Conservation (phyloP, 164 flowering plant species). For the Nymphaea colorata region DNA sequence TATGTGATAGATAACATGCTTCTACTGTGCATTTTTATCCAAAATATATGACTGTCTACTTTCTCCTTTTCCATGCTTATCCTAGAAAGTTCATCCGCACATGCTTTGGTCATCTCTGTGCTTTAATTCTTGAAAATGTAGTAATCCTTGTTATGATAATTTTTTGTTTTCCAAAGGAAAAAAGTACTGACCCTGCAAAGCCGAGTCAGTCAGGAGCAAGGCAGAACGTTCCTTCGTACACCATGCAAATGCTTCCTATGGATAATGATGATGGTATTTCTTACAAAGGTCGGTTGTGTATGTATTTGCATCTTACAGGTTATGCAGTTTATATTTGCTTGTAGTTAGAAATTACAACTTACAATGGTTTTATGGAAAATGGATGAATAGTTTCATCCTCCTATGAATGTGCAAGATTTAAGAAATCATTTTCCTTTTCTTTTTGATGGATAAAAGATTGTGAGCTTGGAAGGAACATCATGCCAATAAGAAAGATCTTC, state of each 20-base stretch:
- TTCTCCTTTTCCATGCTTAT: background rate
- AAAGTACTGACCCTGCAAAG: slow-evolving; percentile 41
- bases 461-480: background rate
- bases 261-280: slow-evolving; percentile 73
- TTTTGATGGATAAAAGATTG: no score
- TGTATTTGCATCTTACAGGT: background rate
- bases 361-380: no score
- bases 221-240: slow-evolving; percentile 47
- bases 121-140: background rate
- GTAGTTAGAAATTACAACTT: no score
- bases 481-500: background rate
- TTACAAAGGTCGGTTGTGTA: slow-evolving; percentile 34
- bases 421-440: no score
- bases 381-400: no score
- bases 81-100: background rate
- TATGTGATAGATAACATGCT: background rate
- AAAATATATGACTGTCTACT: background rate
- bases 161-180: slow-evolving; percentile 38
- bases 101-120: background rate
- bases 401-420: no score
- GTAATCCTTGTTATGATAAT: background rate
- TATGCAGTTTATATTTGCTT: background rate
- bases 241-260: slow-evolving; percentile 38
- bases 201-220: slow-evolving; percentile 32
- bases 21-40: background rate